Conservation (phyloP, 176 grass and related monocot species). For the Chloris gayana region DNA sequence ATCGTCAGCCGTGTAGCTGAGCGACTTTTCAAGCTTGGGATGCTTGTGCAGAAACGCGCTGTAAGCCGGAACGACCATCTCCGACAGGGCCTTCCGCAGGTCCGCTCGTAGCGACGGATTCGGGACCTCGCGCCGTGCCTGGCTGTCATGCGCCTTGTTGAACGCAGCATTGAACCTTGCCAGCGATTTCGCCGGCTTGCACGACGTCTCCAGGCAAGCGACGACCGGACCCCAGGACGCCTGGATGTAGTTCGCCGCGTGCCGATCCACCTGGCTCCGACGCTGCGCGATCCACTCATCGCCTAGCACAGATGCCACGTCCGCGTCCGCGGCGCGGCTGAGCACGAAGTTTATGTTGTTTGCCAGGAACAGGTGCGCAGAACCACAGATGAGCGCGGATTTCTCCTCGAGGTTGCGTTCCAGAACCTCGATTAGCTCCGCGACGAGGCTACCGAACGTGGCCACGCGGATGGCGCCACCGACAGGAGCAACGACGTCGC, state of each 20-base stretch:
- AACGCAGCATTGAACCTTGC: constrained; percentile 23
- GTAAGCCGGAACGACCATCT: constrained; percentile 35
- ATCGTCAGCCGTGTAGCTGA: not conserved
- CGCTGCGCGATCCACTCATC: constrained; percentile 7
- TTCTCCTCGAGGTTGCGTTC: constrained; percentile 24
- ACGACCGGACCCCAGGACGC: constrained; percentile 19
- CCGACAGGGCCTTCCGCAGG: constrained; percentile 1
- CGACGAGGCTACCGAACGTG: constrained; percentile 9
- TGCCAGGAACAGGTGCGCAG: constrained; percentile 33
- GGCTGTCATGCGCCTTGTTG: not conserved
- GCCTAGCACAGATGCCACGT: not conserved
- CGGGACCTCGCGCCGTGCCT: not conserved
- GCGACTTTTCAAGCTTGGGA: not conserved
- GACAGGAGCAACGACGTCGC: not conserved
- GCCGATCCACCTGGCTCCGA: not conserved
- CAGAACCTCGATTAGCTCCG: not conserved
- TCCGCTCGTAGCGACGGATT: constrained; percentile 20
- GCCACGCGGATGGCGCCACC: not conserved
- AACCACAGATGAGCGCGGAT: not conserved
- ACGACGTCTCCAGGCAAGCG: not conserved
- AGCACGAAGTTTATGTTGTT: constrained; percentile 30
- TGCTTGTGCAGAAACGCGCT: constrained; percentile 9
- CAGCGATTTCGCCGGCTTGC: constrained; percentile 19
- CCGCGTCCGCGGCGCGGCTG: not conserved
- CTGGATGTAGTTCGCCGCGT: constrained; percentile 24